These are phyloP conservation scores for Calcarisporium arbuscula DNA, from an alignment of 2,329 filamentous ascomycete genomes.

Conservation along the genomic window DNA sequence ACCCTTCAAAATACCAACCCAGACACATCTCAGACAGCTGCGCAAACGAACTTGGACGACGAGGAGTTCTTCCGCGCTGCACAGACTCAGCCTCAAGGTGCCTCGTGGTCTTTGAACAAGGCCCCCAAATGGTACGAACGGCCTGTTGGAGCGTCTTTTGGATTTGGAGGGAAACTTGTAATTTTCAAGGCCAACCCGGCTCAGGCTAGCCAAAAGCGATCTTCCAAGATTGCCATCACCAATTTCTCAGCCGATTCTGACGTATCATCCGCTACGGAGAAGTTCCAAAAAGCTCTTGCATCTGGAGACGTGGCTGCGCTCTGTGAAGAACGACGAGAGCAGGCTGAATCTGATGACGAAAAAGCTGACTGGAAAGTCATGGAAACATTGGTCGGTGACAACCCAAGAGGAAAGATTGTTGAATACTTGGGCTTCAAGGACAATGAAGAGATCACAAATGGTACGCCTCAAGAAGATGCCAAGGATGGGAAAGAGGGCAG, in stretches of 20 bases:
- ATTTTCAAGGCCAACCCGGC: conserved; percentile 57
- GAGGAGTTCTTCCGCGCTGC: conserved; percentile 97
- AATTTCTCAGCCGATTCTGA: conserved; percentile 84
- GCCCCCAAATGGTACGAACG: conserved; percentile 87
- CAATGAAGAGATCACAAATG: conserved; percentile 45
- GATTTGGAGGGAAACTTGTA: conserved; percentile 89
- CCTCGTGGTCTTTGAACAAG: conserved; percentile 78
- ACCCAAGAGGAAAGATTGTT: conserved; percentile 78
- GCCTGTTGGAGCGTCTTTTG: conserved; percentile 82
- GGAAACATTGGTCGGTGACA: conserved; percentile 76
- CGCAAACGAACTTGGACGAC: conserved; percentile 69
- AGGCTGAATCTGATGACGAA: conserved; percentile 79
- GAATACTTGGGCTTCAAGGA: conserved; percentile 85
- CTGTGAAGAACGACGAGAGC: conserved; percentile 70
- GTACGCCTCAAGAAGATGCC: conserved; percentile 29
- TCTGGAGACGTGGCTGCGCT: conserved; percentile 71
- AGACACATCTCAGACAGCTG: conserved; percentile 58
- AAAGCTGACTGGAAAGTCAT: conserved; percentile 96
- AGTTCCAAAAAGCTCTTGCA: conserved; percentile 77
- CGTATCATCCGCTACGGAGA: conserved; percentile 75
- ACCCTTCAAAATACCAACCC: conserved; percentile 91
- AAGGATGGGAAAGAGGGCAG: conserved; percentile 20
- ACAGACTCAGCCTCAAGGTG: conserved; percentile 83
- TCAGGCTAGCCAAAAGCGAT: conserved; percentile 55
- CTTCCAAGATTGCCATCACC: conserved; percentile 76